Percentiles rank a stretch among this genome's conserved stretches.
These are phyloP conservation scores for Cupressus sempervirens DNA, from an alignment of 75 land plant genomes.

Conservation along the genomic window DNA sequence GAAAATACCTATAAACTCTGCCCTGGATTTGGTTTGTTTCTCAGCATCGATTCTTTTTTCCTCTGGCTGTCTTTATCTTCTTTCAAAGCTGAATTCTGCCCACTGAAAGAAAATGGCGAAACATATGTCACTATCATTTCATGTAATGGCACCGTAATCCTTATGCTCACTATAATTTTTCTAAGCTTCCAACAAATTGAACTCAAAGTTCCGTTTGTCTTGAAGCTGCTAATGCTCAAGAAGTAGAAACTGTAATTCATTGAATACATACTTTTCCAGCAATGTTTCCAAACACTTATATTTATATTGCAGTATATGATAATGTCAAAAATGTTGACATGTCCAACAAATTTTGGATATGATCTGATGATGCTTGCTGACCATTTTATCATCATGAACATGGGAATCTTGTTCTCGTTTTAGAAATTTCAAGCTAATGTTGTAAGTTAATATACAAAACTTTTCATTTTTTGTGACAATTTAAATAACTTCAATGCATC, in stretches of 20 bases:
- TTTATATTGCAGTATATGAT: neutral
- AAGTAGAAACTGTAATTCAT: neutral
- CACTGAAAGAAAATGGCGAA: neutral
- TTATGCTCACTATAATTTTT: neutral
- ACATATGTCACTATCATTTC: neutral
- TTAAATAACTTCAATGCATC: neutral
- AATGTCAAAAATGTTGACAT: neutral
- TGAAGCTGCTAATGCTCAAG: neutral
- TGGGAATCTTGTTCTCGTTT: neutral
- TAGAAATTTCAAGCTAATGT: neutral
- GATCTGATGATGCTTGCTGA: neutral
- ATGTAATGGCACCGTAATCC: neutral
- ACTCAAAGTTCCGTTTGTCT: neutral
- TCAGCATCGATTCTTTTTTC: slow-evolving; percentile 64
- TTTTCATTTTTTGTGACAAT: neutral
- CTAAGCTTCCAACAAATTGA: neutral
- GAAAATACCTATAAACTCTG: slow-evolving; percentile 50
- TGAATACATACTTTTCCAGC: neutral
- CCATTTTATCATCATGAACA: neutral
- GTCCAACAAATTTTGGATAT: neutral
- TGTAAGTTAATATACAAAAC: neutral
- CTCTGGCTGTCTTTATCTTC: slow-evolving; percentile 60
- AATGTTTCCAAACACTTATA: neutral
- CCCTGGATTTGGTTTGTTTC: slow-evolving; percentile 67
- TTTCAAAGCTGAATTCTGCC: slow-evolving; percentile 42